These are phyloP conservation scores for Rhodotorula sp. DNA, from an alignment of 1,284 basidiomycete species.

Conservation along the genomic window DNA sequence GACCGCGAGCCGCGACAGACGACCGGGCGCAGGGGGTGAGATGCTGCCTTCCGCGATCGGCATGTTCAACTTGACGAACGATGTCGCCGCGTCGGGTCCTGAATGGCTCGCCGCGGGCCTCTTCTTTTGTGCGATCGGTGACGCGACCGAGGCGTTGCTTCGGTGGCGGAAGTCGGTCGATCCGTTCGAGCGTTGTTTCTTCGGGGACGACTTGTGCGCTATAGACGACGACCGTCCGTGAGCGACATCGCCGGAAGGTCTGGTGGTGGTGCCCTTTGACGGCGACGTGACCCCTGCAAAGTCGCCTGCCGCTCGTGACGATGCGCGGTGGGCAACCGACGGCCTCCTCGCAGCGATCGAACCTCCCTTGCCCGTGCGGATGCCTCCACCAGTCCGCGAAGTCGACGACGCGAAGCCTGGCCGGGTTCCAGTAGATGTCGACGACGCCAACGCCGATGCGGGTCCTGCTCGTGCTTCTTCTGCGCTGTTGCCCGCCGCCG, in stretches of 20 bases:
- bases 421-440: too few relatives aligned
- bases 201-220: background rate
- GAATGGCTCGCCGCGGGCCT: too few relatives aligned
- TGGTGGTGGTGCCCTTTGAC: background rate
- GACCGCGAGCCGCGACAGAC: slow-evolving; percentile 2
- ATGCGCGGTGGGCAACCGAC: background rate
- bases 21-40: background rate
- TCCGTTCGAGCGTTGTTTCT: slow-evolving; percentile 11
- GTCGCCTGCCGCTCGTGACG: too few relatives aligned
- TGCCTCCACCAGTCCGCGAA: background rate
- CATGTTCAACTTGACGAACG: too few relatives aligned
- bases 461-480: background rate
- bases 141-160: background rate
- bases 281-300: too few relatives aligned
- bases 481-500: background rate
- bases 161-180: slow-evolving; percentile 12
- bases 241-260: background rate
- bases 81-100: too few relatives aligned
- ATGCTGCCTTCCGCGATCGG: background rate
- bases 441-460: too few relatives aligned
- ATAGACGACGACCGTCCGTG: slow-evolving; percentile 6
- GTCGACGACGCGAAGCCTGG: background rate
- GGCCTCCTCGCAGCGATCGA: background rate
- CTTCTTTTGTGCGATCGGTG: background rate
- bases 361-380: background rate